These are phyloP conservation scores for Xylaria bambusicola DNA, from an alignment of 495 filamentous ascomycete species.

Conservation along the genomic window DNA sequence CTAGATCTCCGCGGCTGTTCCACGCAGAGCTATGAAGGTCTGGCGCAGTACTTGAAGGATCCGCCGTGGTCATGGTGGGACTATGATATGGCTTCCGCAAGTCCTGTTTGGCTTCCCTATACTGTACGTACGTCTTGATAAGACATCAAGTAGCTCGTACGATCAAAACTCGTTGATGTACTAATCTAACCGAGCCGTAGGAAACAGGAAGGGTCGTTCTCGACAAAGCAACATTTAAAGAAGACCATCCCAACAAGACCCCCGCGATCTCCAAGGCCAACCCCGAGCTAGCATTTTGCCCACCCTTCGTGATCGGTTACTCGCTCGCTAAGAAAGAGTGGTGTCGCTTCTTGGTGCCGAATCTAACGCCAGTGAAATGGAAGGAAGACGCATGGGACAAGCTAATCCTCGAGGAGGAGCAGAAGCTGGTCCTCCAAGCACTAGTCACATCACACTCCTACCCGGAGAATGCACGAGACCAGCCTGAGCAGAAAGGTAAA, in stretches of 20 bases:
- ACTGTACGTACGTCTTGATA: too few species aligned
- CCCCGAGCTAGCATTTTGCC: constrained; percentile 36
- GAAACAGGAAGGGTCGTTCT: constrained; percentile 35
- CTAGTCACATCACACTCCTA: constrained; percentile 67
- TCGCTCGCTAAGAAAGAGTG: constrained; percentile 78
- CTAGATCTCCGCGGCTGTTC: constrained; percentile 17
- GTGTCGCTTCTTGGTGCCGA: constrained; percentile 76
- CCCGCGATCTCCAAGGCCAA: constrained; percentile 15
- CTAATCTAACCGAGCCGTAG: background rate
- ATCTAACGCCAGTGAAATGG: constrained; percentile 74
- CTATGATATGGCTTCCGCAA: constrained; percentile 24
- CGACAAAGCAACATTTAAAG: constrained; percentile 40
- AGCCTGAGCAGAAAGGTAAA: constrained; percentile 67
- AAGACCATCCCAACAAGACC: constrained; percentile 30
- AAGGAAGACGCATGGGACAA: constrained; percentile 73
- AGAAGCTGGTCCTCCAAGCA: constrained; percentile 76
- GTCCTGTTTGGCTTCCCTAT: constrained; percentile 28
- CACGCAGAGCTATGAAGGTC: constrained; percentile 33
- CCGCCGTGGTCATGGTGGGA: constrained; percentile 33
- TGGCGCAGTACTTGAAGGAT: constrained; percentile 25
- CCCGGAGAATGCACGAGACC: constrained; percentile 55
- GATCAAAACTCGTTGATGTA: too few species aligned
- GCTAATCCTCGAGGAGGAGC: constrained; percentile 70
- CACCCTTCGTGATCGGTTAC: constrained; percentile 70
- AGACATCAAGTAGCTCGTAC: too few species aligned